These are phyloP conservation scores for Chytriomyces sp. DNA, from an alignment of 192 early-diverging fungal species.

Conservation along the genomic window DNA sequence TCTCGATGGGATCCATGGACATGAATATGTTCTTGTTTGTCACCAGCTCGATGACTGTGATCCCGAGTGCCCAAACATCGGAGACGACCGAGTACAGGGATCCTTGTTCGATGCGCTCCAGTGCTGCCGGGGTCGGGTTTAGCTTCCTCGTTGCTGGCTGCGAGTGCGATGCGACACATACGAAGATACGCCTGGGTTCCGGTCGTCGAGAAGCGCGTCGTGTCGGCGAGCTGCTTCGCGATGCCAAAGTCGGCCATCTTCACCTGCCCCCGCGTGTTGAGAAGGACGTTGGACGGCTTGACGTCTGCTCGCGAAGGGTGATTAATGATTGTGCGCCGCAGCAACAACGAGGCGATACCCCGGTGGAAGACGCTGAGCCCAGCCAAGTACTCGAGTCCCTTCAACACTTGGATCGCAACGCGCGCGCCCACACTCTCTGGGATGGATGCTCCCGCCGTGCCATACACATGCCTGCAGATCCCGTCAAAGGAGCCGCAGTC, in stretches of 20 bases:
- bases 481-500: constrained; percentile 86
- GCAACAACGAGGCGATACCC: constrained; percentile 52
- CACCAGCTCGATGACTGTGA: constrained; percentile 91
- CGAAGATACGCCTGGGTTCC: constrained; percentile 94
- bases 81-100: constrained; percentile 74
- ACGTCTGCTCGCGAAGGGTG: constrained; percentile 65
- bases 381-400: constrained; percentile 87
- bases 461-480: constrained; percentile 73
- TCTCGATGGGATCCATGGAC: constrained; percentile 70
- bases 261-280: constrained; percentile 83
- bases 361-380: constrained; percentile 86
- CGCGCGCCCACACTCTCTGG: constrained; percentile 84
- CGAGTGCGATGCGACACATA: not conserved
- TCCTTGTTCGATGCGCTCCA: constrained; percentile 91
- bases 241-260: constrained; percentile 98
- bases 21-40: constrained; percentile 91
- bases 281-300: constrained; percentile 95
- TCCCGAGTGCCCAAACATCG: constrained; percentile 88
- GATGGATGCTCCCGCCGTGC: constrained; percentile 57
- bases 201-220: constrained; percentile 84
- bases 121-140: constrained; percentile 29
- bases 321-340: not conserved
- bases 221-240: constrained; percentile 82
- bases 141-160: not conserved
- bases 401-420: constrained; percentile 81